A percentile compares a stretch with the other conserved stretches of the same genome.
Conservation (phyloP, 2,329 filamentous ascomycete genomes). For the Chaetomiaceae sp. region DNA sequence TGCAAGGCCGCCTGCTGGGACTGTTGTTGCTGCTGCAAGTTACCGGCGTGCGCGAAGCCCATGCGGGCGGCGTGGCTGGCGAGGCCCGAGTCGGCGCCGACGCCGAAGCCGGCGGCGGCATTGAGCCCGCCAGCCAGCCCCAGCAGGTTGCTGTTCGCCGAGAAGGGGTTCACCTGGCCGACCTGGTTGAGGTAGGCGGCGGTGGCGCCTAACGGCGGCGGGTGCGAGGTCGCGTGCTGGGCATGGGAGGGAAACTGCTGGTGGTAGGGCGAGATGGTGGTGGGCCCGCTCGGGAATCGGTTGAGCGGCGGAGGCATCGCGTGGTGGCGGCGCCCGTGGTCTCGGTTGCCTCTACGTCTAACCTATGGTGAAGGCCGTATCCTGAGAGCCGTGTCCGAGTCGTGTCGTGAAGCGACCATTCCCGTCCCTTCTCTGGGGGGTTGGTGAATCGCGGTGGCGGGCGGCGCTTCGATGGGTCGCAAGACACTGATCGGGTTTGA, state of each 20-base stretch:
- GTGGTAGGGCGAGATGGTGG: conserved; percentile 43
- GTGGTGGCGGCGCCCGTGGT: conserved; percentile 24
- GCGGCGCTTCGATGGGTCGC: conserved; percentile 5
- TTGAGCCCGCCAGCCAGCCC: conserved; percentile 55
- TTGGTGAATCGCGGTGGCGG: not conserved
- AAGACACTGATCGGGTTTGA: not conserved
- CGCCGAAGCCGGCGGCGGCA: conserved; percentile 41
- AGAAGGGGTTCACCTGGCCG: conserved; percentile 64
- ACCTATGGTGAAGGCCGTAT: conserved; percentile 20
- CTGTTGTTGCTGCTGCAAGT: conserved; percentile 54
- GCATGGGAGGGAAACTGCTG: conserved; percentile 53
- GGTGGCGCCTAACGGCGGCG: conserved; percentile 57
- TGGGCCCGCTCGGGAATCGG: conserved; percentile 46
- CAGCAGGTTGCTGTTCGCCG: conserved; percentile 53
- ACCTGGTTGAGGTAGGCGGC: conserved; percentile 68
- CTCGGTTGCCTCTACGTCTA: conserved; percentile 9
- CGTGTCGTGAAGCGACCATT: conserved; percentile 19
- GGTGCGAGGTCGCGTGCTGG: conserved; percentile 45
- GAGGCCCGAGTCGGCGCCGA: conserved; percentile 63
- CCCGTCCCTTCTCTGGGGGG: conserved; percentile 11
- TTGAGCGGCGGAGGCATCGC: conserved; percentile 41
- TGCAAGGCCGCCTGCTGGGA: conserved; percentile 41
- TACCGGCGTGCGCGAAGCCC: conserved; percentile 73
- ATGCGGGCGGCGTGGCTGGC: conserved; percentile 84
- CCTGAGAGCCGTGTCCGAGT: conserved; percentile 17